Percentiles rank a stretch among this genome's conserved stretches.
These are phyloP conservation scores for Vicia sativa DNA, from an alignment of 306 rosid species.

Conservation along the genomic window DNA sequence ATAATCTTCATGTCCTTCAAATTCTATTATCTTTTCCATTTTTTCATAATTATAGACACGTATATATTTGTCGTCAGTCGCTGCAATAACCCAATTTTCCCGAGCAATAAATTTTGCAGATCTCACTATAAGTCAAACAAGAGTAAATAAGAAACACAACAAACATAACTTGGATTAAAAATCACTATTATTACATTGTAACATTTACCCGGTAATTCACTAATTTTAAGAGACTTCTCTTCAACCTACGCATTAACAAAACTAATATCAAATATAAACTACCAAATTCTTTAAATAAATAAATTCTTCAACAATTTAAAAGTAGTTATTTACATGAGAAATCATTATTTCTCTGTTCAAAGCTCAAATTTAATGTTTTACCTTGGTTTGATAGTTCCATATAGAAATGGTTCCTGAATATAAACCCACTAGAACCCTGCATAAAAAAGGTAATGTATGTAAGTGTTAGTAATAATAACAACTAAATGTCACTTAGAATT, in stretches of 20 bases:
- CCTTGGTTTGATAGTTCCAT: slow-evolving; percentile 71
- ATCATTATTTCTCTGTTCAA: background rate
- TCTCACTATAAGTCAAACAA: slow-evolving; percentile 55
- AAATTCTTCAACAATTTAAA: background rate
- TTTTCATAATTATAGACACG: slow-evolving; percentile 49
- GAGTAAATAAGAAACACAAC: background rate
- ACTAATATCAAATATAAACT: slow-evolving; percentile 22
- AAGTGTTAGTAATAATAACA: background rate
- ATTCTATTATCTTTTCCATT: slow-evolving; percentile 49
- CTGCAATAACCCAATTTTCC: slow-evolving; percentile 57
- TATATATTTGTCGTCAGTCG: slow-evolving; percentile 55
- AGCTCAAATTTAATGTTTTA: slow-evolving; percentile 17
- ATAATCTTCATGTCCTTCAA: slow-evolving; percentile 61
- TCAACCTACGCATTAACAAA: slow-evolving; percentile 44
- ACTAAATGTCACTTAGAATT: background rate
- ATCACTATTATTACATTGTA: background rate
- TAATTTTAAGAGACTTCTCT: slow-evolving; percentile 58
- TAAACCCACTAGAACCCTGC: slow-evolving; percentile 71
- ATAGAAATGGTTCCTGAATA: slow-evolving; percentile 64
- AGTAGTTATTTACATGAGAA: background rate
- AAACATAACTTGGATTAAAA: background rate
- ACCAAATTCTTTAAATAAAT: background rate
- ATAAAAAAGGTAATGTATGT: slow-evolving; percentile 16
- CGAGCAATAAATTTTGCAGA: slow-evolving; percentile 64
- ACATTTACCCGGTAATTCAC: slow-evolving; percentile 61